Conservation (phyloP, 192 early-diverging fungal species). For the Mortierella antarctica region DNA sequence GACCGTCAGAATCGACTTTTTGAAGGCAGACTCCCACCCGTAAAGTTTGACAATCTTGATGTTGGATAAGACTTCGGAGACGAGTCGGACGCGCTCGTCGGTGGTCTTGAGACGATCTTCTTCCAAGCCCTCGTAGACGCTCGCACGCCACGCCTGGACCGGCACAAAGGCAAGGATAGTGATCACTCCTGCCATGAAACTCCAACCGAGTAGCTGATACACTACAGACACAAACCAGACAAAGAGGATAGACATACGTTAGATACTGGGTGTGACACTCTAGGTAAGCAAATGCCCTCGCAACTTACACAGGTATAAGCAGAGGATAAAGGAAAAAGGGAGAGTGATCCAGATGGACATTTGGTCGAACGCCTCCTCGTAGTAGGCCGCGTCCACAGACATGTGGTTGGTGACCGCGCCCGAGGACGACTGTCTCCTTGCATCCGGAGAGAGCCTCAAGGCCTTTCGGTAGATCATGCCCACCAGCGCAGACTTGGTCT, state of each 20-base stretch:
- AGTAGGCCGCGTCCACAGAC: constrained; percentile 46
- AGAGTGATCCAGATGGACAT: constrained; percentile 23
- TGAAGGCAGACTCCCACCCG: constrained; percentile 52
- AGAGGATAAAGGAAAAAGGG: constrained; percentile 36
- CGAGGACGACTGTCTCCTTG: constrained; percentile 29
- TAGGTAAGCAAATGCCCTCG: background rate
- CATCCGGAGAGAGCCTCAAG: constrained; percentile 45
- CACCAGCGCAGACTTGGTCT: constrained; percentile 19
- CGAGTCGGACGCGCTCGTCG: constrained; percentile 50
- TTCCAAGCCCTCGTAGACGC: constrained; percentile 28
- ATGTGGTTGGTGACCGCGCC: constrained; percentile 56
- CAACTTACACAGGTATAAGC: constrained; percentile 33
- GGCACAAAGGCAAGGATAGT: constrained; percentile 29
- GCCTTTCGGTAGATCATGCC: constrained; percentile 54
- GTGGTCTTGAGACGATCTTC: constrained; percentile 47
- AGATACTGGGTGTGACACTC: background rate
- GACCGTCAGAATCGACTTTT: constrained; percentile 7
- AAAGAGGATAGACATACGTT: background rate
- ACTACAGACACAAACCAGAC: constrained; percentile 3
- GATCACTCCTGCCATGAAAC: constrained; percentile 41
- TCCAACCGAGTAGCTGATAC: constrained; percentile 46
- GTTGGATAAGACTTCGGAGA: constrained; percentile 42
- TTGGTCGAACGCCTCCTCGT: constrained; percentile 26
- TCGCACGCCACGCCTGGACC: constrained; percentile 42
- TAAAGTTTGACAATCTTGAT: constrained; percentile 58